These are phyloP conservation scores for Saprolegnia parasitica DNA, from an alignment of 352 stramenopile genomes.

Conservation along the genomic window DNA sequence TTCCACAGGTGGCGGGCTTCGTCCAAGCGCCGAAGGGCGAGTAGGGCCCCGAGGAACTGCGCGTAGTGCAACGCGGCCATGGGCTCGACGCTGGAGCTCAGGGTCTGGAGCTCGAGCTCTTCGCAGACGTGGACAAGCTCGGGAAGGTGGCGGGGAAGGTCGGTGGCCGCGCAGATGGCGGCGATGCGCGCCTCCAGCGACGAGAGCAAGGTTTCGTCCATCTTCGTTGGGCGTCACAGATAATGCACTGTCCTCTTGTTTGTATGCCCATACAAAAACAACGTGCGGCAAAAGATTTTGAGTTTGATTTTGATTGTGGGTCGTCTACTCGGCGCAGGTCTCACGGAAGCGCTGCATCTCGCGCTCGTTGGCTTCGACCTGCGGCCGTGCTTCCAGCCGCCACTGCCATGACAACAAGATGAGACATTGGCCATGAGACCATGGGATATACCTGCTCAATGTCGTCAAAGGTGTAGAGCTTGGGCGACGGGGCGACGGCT, in stretches of 20 bases:
- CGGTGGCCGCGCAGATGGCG: neutral
- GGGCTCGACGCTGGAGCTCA: constrained; percentile 1
- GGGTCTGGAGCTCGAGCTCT: constrained; percentile 24
- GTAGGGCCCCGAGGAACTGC: constrained; percentile 9
- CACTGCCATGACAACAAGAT: constrained; percentile 10
- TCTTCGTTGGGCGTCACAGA: neutral
- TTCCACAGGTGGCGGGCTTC: constrained; percentile 21
- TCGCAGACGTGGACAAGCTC: constrained; percentile 24
- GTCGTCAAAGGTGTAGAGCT: constrained; percentile 8
- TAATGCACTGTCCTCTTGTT: neutral
- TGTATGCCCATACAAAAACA: neutral
- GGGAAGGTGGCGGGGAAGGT: neutral
- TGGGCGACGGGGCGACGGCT: neutral
- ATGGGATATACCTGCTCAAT: constrained; percentile 19
- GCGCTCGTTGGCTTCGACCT: constrained; percentile 12
- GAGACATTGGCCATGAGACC: neutral
- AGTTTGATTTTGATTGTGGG: too few species aligned
- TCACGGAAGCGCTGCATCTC: constrained; percentile 6
- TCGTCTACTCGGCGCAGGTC: neutral
- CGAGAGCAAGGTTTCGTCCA: neutral
- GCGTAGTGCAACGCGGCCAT: constrained; percentile 13
- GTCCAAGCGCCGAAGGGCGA: constrained; percentile 13
- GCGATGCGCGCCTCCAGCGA: neutral
- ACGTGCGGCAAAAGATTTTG: too few species aligned
- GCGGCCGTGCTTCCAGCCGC: constrained; percentile 14